These are phyloP conservation scores for Pouteria glomerata DNA, from an alignment of 148 eudicot species.

Conservation along the genomic window DNA sequence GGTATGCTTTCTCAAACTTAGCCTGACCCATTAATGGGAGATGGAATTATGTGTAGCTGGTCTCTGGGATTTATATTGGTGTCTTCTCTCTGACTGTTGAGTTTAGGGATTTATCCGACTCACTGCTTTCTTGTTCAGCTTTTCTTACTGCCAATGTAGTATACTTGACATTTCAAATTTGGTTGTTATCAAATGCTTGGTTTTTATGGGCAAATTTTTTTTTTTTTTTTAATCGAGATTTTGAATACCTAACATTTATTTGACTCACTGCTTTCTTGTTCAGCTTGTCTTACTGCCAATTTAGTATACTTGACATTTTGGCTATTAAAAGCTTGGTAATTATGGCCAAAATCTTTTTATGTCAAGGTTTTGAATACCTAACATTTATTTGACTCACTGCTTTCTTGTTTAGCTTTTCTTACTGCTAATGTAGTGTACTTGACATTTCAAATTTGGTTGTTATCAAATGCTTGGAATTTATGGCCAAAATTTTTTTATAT, in stretches of 20 bases:
- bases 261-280: background rate
- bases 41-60: background rate
- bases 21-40: background rate
- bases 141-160: background rate
- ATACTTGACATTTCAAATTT: background rate
- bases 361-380: background rate
- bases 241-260: background rate
- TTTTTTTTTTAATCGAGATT: background rate
- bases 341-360: background rate
- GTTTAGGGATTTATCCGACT: background rate
- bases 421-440: background rate
- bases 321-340: background rate
- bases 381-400: background rate
- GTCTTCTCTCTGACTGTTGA: background rate
- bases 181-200: background rate
- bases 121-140: background rate
- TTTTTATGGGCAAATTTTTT: background rate
- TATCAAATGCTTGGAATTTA: background rate
- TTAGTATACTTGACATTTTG: background rate
- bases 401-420: background rate
- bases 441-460: background rate
- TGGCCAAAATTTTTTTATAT: background rate
- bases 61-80: background rate
- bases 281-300: background rate
- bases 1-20: slow-evolving; percentile 33